phyloP scores from a whole-genome alignment of 257 asterid species.

The Echites panduratus region DNA sequence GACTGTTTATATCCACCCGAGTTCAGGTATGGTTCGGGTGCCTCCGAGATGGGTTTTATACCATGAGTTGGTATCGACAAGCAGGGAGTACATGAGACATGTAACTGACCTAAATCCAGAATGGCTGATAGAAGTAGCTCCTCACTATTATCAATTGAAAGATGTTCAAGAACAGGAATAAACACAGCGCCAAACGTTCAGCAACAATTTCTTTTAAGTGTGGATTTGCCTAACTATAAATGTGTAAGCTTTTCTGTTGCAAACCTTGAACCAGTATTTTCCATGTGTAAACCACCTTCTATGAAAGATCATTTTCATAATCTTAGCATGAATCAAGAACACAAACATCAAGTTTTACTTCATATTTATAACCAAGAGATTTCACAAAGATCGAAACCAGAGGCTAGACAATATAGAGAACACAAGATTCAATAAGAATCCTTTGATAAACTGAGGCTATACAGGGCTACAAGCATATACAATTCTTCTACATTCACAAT shows the following conservation, averaged over 20 bases:
- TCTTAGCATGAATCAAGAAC: conserved; percentile 1
- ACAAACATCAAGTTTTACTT: neutral
- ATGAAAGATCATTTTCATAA: neutral
- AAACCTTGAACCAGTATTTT: too few species aligned
- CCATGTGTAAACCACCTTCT: too few species aligned
- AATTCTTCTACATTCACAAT: conserved; percentile 22
- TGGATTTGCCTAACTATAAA: too few species aligned
- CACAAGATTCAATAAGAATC: conserved; percentile 1
- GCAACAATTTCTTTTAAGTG: too few species aligned
- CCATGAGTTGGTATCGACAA: conserved; percentile 65
- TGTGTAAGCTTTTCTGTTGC: too few species aligned
- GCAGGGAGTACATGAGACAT: conserved; percentile 75
- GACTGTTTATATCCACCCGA: conserved; percentile 81
- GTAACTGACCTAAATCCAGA: conserved; percentile 68
- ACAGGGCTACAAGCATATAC: conserved; percentile 17
- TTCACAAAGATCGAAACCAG: neutral
- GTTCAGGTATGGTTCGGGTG: conserved; percentile 80
- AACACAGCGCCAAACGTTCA: too few species aligned
- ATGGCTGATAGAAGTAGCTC: conserved; percentile 78
- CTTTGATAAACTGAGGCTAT: conserved; percentile 2
- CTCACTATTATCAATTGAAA: conserved; percentile 53
- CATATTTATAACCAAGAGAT: neutral
- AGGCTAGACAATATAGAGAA: neutral
- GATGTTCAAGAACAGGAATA: conserved; percentile 22
- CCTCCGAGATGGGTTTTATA: conserved; percentile 73